Conservation (phyloP, 2,329 filamentous ascomycete genomes). For the Nemania sp. region DNA sequence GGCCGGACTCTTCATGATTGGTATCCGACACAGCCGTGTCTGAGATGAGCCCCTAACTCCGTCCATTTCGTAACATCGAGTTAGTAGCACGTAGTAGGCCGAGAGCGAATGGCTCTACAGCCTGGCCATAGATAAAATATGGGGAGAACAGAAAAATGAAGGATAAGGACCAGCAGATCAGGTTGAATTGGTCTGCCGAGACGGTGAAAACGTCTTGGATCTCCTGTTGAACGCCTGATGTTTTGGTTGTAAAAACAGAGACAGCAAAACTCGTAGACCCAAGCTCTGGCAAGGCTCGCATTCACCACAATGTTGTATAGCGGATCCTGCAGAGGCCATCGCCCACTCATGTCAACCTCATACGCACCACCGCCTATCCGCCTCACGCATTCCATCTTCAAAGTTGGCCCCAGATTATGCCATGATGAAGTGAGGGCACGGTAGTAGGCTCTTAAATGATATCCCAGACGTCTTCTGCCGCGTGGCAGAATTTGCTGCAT, state of each 20-base stretch:
- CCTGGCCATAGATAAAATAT: constrained; percentile 2
- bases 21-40: background rate
- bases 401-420: background rate
- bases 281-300: constrained; percentile 52
- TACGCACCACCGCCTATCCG: constrained; percentile 35
- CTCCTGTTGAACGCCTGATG: constrained; percentile 77
- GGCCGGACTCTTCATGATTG: background rate
- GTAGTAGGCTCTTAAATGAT: constrained; percentile 62
- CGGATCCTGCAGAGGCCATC: constrained; percentile 47
- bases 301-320: constrained; percentile 75
- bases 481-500: constrained; percentile 99
- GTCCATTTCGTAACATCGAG: background rate
- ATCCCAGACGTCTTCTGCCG: constrained; percentile 93
- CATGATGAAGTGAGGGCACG: constrained; percentile 1
- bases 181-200: constrained; percentile 68
- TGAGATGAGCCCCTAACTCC: background rate
- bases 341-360: constrained; percentile 36
- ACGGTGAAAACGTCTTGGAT: constrained; percentile 67
- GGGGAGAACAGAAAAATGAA: constrained; percentile 24
- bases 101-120: background rate
- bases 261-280: constrained; percentile 71
- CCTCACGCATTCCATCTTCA: constrained; percentile 21
- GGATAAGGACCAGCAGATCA: constrained; percentile 50
- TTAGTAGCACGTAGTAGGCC: constrained; percentile 5
- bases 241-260: constrained; percentile 87